Base-by-base conservation (phyloP, 1,284 basidiomycete genomes). In the Cryptococcus neoformans region DNA sequence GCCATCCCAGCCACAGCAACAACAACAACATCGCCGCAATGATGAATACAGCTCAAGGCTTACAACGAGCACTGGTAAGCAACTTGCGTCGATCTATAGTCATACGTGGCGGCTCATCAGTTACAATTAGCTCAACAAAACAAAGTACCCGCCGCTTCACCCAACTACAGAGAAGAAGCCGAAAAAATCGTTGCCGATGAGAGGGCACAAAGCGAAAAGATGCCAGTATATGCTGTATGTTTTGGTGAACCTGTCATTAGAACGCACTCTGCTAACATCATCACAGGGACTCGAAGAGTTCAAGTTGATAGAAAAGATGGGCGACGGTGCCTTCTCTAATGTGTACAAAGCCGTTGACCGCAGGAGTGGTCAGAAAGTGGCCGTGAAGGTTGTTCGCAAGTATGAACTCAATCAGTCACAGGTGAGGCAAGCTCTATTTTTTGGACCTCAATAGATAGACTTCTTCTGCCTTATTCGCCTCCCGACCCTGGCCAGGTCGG, bases 321-420 rank as follows among this genome's bases (percentile, higher is more conserved):
- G 92, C 81, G 92, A 96, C 68, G 96, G 96, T 62, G 96, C 96
- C 41, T 99, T 99, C 77, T 98, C 95, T 10, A 92, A 97, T 72
- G 96, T 99, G 3, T 99, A 96, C 84, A 92, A 92, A 76, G 96
- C 93, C 2, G 70, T 89, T 54, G 90, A 97, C 77, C 80, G 85
- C 55, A 80, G 83, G 54, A 87, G 87, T 14, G 86, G 87, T 16
- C 82, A 86, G 73, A 90, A 89, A 77, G 90, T 96, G 39, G 96
- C 96, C 62, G 90, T 98, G 81, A 98, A 98, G 80, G 90, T 95
- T 52, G 96, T 99, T 52, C 89, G 96, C 70, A 99, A 99, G 78
- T 95, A 86, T 72, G 96, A 99, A 73, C 81, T 98, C 58, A 97
- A 90, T 75, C 85, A 90, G 49, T 89, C 88, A 11, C 95, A 99